Conservation (phyloP, 2,329 filamentous ascomycete genomes). For the Diaporthe vaccinii region DNA sequence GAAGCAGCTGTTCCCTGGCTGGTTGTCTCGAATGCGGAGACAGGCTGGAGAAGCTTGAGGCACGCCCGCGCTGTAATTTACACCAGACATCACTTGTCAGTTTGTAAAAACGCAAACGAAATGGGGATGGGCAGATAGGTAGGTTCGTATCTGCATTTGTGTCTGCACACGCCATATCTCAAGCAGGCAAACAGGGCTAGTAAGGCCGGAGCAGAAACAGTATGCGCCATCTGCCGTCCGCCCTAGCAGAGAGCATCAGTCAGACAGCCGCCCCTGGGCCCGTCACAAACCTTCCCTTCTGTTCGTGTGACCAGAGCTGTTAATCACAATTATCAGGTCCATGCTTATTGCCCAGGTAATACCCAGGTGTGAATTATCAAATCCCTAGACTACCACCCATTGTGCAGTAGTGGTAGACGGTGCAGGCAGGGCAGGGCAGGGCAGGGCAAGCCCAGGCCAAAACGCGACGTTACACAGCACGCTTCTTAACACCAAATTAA, state of each 20-base stretch:
- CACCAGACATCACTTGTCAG: constrained; percentile 1
- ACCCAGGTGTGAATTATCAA: background rate
- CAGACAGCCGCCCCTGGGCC: background rate
- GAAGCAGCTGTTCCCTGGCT: background rate
- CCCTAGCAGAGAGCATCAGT: background rate
- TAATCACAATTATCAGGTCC: background rate
- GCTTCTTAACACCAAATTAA: background rate
- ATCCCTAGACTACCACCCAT: background rate
- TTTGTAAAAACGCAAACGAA: background rate
- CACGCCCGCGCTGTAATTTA: background rate
- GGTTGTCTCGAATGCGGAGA: constrained; percentile 26
- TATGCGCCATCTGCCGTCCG: background rate
- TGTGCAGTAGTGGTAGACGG: background rate
- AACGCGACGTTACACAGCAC: constrained; percentile 12
- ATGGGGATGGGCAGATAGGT: background rate
- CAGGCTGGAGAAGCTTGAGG: background rate
- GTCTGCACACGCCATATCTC: background rate
- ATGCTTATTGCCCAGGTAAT: background rate
- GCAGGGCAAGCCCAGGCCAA: background rate
- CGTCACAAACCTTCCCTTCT: background rate
- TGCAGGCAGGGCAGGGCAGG: background rate
- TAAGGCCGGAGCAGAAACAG: background rate
- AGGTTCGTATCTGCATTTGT: too few species aligned
- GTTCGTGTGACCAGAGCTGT: background rate
- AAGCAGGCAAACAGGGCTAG: background rate